These are phyloP conservation scores for Xylaria sp. DNA, from an alignment of 2,329 filamentous ascomycete species.

Conservation along the genomic window DNA sequence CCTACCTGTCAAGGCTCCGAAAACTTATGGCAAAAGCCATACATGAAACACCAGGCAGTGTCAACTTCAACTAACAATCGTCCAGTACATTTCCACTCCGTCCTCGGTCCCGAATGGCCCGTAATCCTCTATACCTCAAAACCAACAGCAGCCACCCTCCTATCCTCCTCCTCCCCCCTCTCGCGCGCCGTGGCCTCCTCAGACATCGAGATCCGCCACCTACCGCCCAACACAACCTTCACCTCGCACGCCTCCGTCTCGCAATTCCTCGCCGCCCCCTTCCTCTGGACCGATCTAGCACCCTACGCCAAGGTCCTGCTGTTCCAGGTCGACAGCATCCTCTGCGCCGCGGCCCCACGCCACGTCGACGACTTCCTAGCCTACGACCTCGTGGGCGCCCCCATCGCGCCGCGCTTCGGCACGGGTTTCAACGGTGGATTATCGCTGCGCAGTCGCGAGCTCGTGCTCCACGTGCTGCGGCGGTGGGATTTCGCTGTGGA, in stretches of 20 bases:
- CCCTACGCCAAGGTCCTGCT: constrained; percentile 51
- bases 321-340: constrained; percentile 55
- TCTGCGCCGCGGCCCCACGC: constrained; percentile 49
- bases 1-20: not conserved
- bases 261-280: constrained; percentile 50
- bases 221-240: constrained; percentile 50
- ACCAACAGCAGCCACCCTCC: constrained; percentile 41
- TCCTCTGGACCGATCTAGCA: constrained; percentile 53
- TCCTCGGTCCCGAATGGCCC: constrained; percentile 58
- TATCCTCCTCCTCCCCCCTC: constrained; percentile 51
- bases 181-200: constrained; percentile 51
- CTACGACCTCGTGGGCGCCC: constrained; percentile 52
- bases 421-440: constrained; percentile 50
- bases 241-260: constrained; percentile 52
- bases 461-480: constrained; percentile 42
- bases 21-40: too few species aligned
- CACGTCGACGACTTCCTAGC: constrained; percentile 52
- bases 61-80: not conserved
- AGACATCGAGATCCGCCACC: constrained; percentile 53
- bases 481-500: constrained; percentile 39
- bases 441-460: constrained; percentile 48
- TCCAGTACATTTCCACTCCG: constrained; percentile 52
- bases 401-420: constrained; percentile 41
- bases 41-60: not conserved
- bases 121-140: constrained; percentile 57